Evolutionary conservation across 23 red algal genomes (phyloP).

Genomic region (Agarophyton chilense): DNA sequence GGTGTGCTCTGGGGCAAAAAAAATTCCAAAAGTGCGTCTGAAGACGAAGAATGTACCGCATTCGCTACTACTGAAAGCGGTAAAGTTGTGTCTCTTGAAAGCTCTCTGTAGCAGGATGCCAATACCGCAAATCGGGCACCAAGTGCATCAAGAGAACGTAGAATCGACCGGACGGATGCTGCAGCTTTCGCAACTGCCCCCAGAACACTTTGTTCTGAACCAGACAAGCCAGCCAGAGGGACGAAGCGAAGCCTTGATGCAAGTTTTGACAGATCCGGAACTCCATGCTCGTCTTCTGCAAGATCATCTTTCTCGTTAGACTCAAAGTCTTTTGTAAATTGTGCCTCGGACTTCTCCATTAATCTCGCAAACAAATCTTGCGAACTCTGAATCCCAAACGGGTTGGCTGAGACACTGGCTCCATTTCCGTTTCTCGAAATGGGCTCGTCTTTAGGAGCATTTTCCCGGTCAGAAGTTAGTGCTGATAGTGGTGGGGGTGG

Average conservation of each 20-base stretch:
- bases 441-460: neutral
- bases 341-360: conserved; percentile 61
- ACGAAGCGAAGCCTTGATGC: conserved; percentile 29
- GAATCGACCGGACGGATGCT: conserved; percentile 13
- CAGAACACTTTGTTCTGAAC: conserved; percentile 47
- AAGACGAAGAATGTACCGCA: conserved; percentile 72
- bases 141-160: conserved; percentile 50
- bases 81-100: conserved; percentile 15
- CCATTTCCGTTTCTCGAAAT: neutral
- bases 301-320: neutral
- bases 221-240: conserved; percentile 39
- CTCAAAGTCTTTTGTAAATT: neutral
- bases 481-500: conserved; percentile 44
- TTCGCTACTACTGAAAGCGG: conserved; percentile 45
- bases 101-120: conserved; percentile 42
- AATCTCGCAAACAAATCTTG: conserved; percentile 27
- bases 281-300: conserved; percentile 9
- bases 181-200: conserved; percentile 39
- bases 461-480: conserved; percentile 20
- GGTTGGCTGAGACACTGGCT: neutral
- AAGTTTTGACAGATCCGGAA: conserved; percentile 37
- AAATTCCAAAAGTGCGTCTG: conserved; percentile 70
- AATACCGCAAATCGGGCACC: conserved; percentile 53
- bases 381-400: conserved; percentile 26
- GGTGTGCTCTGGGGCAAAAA: conserved; percentile 15